Percentiles rank a stretch among this genome's conserved stretches.
These are phyloP conservation scores for Clarireedia paspali DNA, from an alignment of 2,329 filamentous ascomycete genomes.

Conservation along the genomic window DNA sequence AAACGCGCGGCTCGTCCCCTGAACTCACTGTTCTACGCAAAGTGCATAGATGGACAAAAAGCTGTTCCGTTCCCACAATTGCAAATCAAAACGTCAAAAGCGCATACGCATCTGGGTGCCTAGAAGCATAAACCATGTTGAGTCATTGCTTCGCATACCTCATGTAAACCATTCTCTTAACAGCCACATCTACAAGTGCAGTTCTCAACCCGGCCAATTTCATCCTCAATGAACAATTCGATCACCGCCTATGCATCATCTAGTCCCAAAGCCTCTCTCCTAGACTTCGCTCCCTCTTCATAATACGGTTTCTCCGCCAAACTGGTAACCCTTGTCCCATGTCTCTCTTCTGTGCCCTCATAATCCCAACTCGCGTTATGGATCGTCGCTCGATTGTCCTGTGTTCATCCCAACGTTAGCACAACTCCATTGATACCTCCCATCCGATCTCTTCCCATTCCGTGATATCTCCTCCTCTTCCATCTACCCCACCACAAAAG, in stretches of 20 bases:
- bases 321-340: conserved; percentile 64
- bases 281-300: conserved; percentile 53
- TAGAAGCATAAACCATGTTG: too few relatives aligned
- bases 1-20: too few relatives aligned
- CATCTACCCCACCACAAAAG: neutral
- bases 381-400: conserved; percentile 64
- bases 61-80: too few relatives aligned
- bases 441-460: neutral
- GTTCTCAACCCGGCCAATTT: neutral
- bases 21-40: too few relatives aligned
- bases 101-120: too few relatives aligned
- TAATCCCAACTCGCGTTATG: conserved; percentile 72
- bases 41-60: too few relatives aligned
- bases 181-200: too few relatives aligned
- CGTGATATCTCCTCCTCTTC: too few relatives aligned
- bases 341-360: conserved; percentile 55
- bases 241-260: conserved; percentile 37
- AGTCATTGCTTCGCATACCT: neutral
- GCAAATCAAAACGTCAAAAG: too few relatives aligned
- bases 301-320: conserved; percentile 67
- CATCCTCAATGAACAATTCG: neutral
- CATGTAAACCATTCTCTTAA: neutral
- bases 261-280: conserved; percentile 59
- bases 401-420: neutral
- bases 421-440: neutral